Base-by-base conservation (phyloP, 805 yeast species). In the Ogataea haglerorum region DNA sequence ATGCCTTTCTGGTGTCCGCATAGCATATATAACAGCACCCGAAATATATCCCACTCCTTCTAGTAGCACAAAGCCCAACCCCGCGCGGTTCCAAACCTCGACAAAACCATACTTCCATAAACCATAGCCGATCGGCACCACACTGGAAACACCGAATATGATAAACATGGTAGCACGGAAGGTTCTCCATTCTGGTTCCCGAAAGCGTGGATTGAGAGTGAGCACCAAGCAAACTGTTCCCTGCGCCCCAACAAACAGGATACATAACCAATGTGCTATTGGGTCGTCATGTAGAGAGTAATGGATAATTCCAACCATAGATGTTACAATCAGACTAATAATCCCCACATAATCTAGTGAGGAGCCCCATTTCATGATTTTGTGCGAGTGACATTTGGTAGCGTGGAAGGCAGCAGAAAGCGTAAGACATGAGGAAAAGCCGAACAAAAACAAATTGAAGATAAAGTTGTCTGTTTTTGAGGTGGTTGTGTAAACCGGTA, bases 1-100 rank as follows among this genome's bases (percentile, higher is more conserved):
- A 30, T 69, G 66, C 35, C 84, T 68, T 57, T 89, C 97, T 0
- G 97, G 97, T 24, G 85, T 60, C 45, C 96, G 69, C 17, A 71
- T 58, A 0, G 95, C 96, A 59, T 89, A 89, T 38, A 90, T 60
- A 2, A 71, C 68, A 0, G 96, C 96, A 0, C 97, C 97, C 6
- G 66, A 49, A 3, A 88, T 83, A 60, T 89, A 90, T 31, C 84
- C 75, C 2, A 75, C 56, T 0, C 88, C 96, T 60, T 88, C 96
- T 7, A 70, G 48, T 0, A 81, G 49, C 10, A 89, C 67, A 81
- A 84, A 88, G 14, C 58, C 59, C 15, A 85, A 62, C 17, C 79
- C 79, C 7, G 82, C 67, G 36, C 90, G 64, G 2, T 53, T 51
- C 33, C 65, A 60, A 5, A 83, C 73, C 35, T 68, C 76, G 2